Conservation (phyloP, 1,284 basidiomycete genomes). For the Malassezia furfur region DNA sequence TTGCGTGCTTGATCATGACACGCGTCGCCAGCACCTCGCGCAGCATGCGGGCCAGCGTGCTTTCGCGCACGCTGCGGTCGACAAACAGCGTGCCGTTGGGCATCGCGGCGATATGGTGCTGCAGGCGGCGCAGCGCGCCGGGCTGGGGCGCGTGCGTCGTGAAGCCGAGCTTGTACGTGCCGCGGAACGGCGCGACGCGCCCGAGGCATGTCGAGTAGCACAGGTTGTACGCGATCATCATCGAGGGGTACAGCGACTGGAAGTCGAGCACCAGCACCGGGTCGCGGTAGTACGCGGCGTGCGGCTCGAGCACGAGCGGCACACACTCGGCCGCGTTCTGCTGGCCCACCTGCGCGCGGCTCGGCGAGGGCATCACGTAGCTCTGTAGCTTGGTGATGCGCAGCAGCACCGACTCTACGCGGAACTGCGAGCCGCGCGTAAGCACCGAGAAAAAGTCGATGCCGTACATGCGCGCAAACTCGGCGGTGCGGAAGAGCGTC, state of each 20-base stretch:
- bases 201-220: conserved; percentile 74
- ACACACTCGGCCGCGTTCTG: conserved; percentile 93
- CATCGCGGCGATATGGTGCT: conserved; percentile 59
- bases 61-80: conserved; percentile 71
- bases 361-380: conserved; percentile 42
- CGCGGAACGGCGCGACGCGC: conserved; percentile 70
- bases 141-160: conserved; percentile 63
- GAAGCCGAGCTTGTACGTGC: conserved; percentile 72
- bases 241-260: conserved; percentile 85
- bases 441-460: conserved; percentile 94
- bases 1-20: conserved; percentile 91
- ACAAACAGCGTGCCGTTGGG: conserved; percentile 93
- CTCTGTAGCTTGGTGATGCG: conserved; percentile 94
- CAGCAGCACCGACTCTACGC: conserved; percentile 97
- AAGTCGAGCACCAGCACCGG: conserved; percentile 90
- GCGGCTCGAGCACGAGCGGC: conserved; percentile 87
- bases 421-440: conserved; percentile 89
- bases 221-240: conserved; percentile 93
- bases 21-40: conserved; percentile 86
- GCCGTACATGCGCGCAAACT: conserved; percentile 91
- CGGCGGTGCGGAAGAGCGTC: conserved; percentile 50
- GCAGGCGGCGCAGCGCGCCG: conserved; percentile 61
- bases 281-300: conserved; percentile 81
- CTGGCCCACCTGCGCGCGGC: conserved; percentile 49
- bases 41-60: conserved; percentile 81